Evolutionary conservation across 805 yeast genomes (phyloP).

Genomic region (Metschnikowia gruessii): DNA sequence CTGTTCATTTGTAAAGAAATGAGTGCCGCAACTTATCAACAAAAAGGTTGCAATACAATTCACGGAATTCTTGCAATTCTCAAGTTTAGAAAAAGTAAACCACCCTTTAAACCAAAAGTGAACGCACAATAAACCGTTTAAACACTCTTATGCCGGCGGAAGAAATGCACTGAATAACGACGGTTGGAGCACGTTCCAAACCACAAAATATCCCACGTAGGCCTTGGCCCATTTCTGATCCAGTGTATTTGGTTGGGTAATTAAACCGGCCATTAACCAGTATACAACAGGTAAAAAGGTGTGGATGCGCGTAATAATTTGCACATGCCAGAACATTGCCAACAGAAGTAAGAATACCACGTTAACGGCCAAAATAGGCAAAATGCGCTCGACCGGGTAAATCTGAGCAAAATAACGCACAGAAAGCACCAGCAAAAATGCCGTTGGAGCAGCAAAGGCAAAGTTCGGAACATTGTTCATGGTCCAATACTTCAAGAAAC

Average conservation of each 20-base stretch:
- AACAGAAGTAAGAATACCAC: constrained; percentile 48
- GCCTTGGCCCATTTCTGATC: constrained; percentile 15
- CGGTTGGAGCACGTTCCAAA: constrained; percentile 71
- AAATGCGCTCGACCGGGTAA: constrained; percentile 32
- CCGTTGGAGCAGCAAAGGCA: constrained; percentile 66
- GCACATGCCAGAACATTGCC: constrained; percentile 71
- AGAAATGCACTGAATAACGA: constrained; percentile 75
- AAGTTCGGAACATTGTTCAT: constrained; percentile 79
- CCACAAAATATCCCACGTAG: constrained; percentile 40
- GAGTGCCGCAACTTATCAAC: too few relatives aligned
- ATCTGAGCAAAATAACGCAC: constrained; percentile 34
- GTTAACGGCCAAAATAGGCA: constrained; percentile 44
- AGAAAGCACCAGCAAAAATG: constrained; percentile 45
- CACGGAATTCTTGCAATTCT: too few relatives aligned
- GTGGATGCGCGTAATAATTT: constrained; percentile 76
- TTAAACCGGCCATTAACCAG: constrained; percentile 58
- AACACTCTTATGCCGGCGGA: constrained; percentile 77
- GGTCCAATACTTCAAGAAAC: constrained; percentile 83
- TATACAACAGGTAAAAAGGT: constrained; percentile 72
- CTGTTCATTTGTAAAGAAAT: too few relatives aligned
- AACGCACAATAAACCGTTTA: too few relatives aligned
- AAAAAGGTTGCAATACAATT: too few relatives aligned
- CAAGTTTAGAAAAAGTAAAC: too few relatives aligned
- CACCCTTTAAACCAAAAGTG: too few relatives aligned
- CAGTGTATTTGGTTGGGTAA: constrained; percentile 20